Percentiles rank a stretch among this genome's conserved stretches.
Conservation (phyloP, 2,329 filamentous ascomycete species). For the Colletotrichum sp. region DNA sequence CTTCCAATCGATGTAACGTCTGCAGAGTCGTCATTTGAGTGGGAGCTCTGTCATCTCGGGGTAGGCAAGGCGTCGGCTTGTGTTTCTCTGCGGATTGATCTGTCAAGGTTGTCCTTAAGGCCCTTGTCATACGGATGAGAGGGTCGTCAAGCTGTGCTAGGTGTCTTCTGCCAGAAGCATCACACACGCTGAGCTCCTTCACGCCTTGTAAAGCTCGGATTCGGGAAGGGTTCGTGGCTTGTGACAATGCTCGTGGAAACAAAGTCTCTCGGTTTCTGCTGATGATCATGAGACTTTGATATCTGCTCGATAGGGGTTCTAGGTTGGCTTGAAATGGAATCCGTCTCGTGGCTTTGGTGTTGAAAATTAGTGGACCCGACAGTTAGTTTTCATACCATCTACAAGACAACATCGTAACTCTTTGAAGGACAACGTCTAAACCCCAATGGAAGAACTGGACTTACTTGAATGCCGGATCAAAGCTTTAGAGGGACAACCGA, state of each 20-base stretch:
- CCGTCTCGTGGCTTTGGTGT: neutral
- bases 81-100: too few species aligned
- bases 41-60: neutral
- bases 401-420: neutral
- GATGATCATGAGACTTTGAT: neutral
- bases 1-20: neutral
- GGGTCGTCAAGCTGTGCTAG: too few species aligned
- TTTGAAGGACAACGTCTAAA: rapidly evolving
- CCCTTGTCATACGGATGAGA: too few species aligned
- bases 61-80: neutral
- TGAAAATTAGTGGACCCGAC: neutral
- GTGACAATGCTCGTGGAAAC: too few species aligned
- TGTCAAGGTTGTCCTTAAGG: too few species aligned
- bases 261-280: neutral
- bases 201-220: neutral
- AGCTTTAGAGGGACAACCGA: rapidly evolving
- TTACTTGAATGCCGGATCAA: neutral
- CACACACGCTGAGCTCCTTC: neutral
- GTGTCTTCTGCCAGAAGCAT: too few species aligned
- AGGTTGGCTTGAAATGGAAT: neutral
- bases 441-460: neutral
- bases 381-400: neutral
- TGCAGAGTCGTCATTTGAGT: rapidly evolving
- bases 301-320: neutral
- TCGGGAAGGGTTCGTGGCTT: neutral